Conservation (phyloP, 2,329 filamentous ascomycete genomes). For the Biscogniauxia sp. region DNA sequence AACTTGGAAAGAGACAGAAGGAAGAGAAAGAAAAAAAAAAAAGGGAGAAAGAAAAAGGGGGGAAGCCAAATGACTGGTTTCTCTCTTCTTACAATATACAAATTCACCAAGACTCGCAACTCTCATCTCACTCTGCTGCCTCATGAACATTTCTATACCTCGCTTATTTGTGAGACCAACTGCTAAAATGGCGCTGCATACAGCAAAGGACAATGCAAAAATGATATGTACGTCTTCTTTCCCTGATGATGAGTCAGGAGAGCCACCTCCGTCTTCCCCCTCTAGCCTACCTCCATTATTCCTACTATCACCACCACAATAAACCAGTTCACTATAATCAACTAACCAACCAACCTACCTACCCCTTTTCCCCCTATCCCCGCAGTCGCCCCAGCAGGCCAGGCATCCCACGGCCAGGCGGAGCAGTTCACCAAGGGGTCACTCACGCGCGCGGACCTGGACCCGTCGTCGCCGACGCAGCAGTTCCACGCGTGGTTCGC, state of each 20-base stretch:
- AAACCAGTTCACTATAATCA: too few relatives aligned
- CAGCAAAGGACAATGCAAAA: slow-evolving; percentile 21
- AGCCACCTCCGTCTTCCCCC: neutral
- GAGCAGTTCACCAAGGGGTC: slow-evolving; percentile 69
- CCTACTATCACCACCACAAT: too few relatives aligned
- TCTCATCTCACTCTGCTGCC: neutral
- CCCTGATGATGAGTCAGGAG: neutral
- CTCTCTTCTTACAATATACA: neutral
- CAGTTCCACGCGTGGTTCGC: slow-evolving; percentile 94
- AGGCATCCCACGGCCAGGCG: slow-evolving; percentile 60
- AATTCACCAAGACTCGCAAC: neutral
- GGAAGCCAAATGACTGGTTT: too few relatives aligned
- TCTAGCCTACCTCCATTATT: too few relatives aligned
- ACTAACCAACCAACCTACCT: neutral
- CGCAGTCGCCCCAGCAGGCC: slow-evolving; percentile 62
- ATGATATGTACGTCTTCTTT: slow-evolving; percentile 26
- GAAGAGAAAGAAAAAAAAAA: too few relatives aligned
- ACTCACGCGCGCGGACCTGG: slow-evolving; percentile 61
- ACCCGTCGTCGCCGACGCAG: slow-evolving; percentile 61
- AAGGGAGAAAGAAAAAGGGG: too few relatives aligned
- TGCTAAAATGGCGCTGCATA: slow-evolving; percentile 29
- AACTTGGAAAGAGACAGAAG: too few relatives aligned
- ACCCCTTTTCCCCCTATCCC: neutral
- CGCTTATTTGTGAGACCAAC: slow-evolving; percentile 7
- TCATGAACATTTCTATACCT: neutral